Evolutionary conservation across 495 filamentous ascomycete genomes (phyloP).

Genomic region (Hypoxylon intermedium): DNA sequence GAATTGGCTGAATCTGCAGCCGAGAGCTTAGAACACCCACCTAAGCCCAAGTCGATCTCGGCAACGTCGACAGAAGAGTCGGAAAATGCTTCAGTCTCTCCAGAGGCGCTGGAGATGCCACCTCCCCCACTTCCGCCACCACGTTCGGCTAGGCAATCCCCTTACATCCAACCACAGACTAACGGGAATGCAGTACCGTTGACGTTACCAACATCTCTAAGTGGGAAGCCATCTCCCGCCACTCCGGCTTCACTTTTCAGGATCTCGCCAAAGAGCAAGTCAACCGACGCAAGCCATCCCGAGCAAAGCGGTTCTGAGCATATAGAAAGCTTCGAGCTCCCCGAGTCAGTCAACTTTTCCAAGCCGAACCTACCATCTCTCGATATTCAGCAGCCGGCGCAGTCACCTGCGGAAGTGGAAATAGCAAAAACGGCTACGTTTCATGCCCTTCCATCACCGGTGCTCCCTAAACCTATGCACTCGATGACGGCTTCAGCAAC

Average conservation of each 20-base stretch:
- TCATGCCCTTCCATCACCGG: slow-evolving; percentile 55
- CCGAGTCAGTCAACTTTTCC: slow-evolving; percentile 64
- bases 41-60: slow-evolving; percentile 43
- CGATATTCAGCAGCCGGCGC: slow-evolving; percentile 50
- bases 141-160: slow-evolving; percentile 56
- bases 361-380: slow-evolving; percentile 54
- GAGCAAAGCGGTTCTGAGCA: slow-evolving; percentile 60
- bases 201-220: slow-evolving; percentile 34
- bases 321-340: slow-evolving; percentile 72
- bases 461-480: slow-evolving; percentile 48
- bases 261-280: slow-evolving; percentile 53
- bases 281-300: slow-evolving; percentile 41
- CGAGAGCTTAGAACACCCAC: slow-evolving; percentile 30
- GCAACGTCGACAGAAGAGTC: slow-evolving; percentile 53
- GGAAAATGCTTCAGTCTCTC: slow-evolving; percentile 62
- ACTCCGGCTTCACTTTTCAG: slow-evolving; percentile 90
- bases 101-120: slow-evolving; percentile 64
- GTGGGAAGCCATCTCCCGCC: slow-evolving; percentile 62
- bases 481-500: slow-evolving; percentile 48
- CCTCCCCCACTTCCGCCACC: slow-evolving; percentile 62
- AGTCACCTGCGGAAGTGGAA: slow-evolving; percentile 42
- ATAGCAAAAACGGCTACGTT: slow-evolving; percentile 48
- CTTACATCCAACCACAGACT: slow-evolving; percentile 54
- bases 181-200: slow-evolving; percentile 29
- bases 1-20: slow-evolving; percentile 54